A percentile compares a stretch with the other conserved stretches of the same genome.
Conservation (phyloP, 352 stramenopile species). For the Phytophthora palmivora region DNA sequence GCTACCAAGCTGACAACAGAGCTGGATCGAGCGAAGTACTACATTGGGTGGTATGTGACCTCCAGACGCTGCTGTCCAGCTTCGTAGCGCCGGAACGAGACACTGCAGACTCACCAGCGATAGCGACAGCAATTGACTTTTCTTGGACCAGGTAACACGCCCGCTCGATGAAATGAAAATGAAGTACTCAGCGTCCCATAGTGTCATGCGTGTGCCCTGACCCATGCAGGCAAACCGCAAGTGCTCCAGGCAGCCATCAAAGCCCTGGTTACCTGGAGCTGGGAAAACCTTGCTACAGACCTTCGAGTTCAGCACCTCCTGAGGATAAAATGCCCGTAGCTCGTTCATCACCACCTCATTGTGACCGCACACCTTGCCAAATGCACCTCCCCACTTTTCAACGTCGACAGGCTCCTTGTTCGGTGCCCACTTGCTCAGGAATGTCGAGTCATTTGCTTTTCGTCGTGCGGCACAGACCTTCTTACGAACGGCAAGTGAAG, state of each 20-base stretch:
- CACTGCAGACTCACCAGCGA: slow-evolving; percentile 69
- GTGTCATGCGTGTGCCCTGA: slow-evolving; percentile 60
- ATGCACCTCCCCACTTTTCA: slow-evolving; percentile 82
- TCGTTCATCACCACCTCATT: slow-evolving; percentile 92
- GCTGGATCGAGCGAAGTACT: slow-evolving; percentile 55
- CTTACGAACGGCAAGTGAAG: slow-evolving; percentile 64
- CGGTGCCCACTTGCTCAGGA: slow-evolving; percentile 64
- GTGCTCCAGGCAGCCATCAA: slow-evolving; percentile 91
- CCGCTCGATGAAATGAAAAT: slow-evolving; percentile 65
- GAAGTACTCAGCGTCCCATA: slow-evolving; percentile 89
- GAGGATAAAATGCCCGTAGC: slow-evolving; percentile 84
- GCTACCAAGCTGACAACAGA: slow-evolving; percentile 59
- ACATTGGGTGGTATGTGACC: slow-evolving; percentile 44
- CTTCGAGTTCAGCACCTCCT: slow-evolving; percentile 90
- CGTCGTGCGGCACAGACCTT: slow-evolving; percentile 39
- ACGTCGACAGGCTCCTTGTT: slow-evolving; percentile 77
- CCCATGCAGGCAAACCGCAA: slow-evolving; percentile 68
- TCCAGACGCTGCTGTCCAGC: slow-evolving; percentile 52
- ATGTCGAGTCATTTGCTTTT: slow-evolving; percentile 16
- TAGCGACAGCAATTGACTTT: slow-evolving; percentile 70
- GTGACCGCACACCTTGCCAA: slow-evolving; percentile 88
- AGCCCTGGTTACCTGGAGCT: slow-evolving; percentile 88
- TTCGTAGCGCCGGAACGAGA: slow-evolving; percentile 52
- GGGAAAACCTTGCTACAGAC: slow-evolving; percentile 82
- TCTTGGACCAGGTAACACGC: slow-evolving; percentile 60